These are phyloP conservation scores for Nymphaea colorata DNA, from an alignment of 164 flowering plant species.

Conservation along the genomic window DNA sequence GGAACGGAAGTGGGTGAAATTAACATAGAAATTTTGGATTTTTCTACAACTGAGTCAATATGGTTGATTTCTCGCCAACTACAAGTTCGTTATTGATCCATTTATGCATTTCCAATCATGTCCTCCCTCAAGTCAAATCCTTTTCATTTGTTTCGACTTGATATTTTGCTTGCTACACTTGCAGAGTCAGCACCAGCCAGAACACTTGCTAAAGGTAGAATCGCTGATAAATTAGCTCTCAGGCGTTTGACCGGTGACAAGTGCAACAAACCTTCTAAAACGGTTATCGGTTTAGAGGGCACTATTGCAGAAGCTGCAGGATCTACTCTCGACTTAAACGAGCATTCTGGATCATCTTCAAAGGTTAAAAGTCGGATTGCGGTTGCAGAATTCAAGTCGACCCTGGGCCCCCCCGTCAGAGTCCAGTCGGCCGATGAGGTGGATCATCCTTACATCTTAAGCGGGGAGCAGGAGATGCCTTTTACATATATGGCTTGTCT, in stretches of 20 bases:
- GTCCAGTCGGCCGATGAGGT: slow-evolving; percentile 17
- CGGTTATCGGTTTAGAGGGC: not conserved
- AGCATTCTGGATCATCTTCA: too few relatives aligned
- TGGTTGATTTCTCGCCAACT: too few relatives aligned
- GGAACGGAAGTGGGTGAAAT: too few relatives aligned
- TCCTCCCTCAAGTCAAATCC: too few relatives aligned
- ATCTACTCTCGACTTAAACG: not conserved
- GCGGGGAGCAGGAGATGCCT: slow-evolving; percentile 48
- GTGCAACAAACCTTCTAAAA: not conserved
- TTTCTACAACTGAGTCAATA: too few relatives aligned
- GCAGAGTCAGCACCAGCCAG: not conserved
- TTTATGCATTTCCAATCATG: too few relatives aligned
- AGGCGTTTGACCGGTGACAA: not conserved
- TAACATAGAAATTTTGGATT: too few relatives aligned
- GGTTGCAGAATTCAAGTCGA: not conserved
- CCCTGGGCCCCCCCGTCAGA: not conserved
- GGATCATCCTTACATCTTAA: slow-evolving; percentile 31
- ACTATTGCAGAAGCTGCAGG: not conserved
- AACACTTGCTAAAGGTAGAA: not conserved
- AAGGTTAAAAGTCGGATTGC: not conserved
- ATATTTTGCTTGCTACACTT: not conserved
- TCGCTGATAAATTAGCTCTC: not conserved
- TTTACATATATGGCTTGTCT: slow-evolving; percentile 77
- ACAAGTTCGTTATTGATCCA: too few relatives aligned
- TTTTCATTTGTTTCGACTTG: not conserved